Evolutionary conservation across 331 rosid genomes (phyloP), one percentile per base, ranked within the genome.

Genomic region (Rosa hybrid): DNA sequence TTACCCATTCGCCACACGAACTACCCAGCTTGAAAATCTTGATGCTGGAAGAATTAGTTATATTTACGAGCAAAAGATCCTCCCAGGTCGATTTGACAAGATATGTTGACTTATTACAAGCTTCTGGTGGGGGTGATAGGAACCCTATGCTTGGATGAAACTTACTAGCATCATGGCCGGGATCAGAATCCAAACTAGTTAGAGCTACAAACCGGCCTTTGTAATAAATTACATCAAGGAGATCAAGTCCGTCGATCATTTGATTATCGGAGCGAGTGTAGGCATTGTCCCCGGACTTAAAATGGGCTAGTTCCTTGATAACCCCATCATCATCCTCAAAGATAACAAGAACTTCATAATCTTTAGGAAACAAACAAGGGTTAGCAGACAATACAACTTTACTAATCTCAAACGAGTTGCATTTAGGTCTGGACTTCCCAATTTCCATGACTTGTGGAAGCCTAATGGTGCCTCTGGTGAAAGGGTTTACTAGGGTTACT

Each of bases 401-500:
- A 11, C 13, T 11, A 2, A 73, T 20, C 12, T 7, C 5, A 20
- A n/a, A 57, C 63, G 54, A 50, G 54, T 50, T 0, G 63, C 34
- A 21, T 57, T n/a, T 23, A 8, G 30, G 5, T 57, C 64, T 57
- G 64, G 30, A n/a, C 30, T 57, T 57, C 30, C 1, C 2, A n/a
- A n/a, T 54, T 56, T 8, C 68, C 53, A 49, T n/a, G 39, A 56
- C 21, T 25, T 46, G 41, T 56, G 69, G 78, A 57, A 75, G 78
- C 39, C 54, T 21, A 57, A 75, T 41, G 68, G 68, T 41, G 25
- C 39, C 21, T 9, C 68, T 38, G 18, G 27, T 44, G 57, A 75
- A 59, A 17, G 71, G 79, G 56, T 75, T 75, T 23, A 75, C 20
- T n/a, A 59, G 79, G 38, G 57, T 75, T 14, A 60, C 48, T 44